phyloP scores from a whole-genome alignment of 768 basidiomycete species.

The Tylopilus plumbeoviolaceoides region DNA sequence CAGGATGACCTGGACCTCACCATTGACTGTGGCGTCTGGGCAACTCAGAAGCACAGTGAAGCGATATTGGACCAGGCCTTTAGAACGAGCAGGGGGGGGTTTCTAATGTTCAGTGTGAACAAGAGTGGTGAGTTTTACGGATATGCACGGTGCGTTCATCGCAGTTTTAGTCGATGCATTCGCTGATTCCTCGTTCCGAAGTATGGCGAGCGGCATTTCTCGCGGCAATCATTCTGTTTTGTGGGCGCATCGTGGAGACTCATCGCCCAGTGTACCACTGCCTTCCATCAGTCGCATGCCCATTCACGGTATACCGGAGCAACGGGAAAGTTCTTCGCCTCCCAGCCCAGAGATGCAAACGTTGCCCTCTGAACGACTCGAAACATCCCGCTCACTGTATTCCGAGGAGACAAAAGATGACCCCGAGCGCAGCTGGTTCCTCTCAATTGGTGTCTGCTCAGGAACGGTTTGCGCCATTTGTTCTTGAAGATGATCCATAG shows the following conservation, averaged over 20 bases:
- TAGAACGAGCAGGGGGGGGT: constrained; percentile 86
- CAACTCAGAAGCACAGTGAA: constrained; percentile 92
- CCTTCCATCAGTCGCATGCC: constrained; percentile 23
- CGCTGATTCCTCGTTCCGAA: constrained; percentile 3
- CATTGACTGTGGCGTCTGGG: constrained; percentile 78
- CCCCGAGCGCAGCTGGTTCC: neutral
- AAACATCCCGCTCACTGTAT: constrained; percentile 38
- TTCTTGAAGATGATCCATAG: constrained; percentile 36
- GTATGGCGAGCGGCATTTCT: constrained; percentile 68
- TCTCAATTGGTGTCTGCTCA: neutral
- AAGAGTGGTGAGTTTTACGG: constrained; percentile 94
- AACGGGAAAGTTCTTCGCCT: constrained; percentile 6
- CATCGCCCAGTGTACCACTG: constrained; percentile 26
- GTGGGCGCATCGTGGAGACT: constrained; percentile 50
- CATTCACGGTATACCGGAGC: constrained; percentile 11
- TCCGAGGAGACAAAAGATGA: neutral
- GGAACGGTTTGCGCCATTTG: constrained; percentile 49
- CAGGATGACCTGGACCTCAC: constrained; percentile 79
- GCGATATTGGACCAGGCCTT: constrained; percentile 87
- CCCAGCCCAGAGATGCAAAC: constrained; percentile 25
- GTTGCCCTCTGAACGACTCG: constrained; percentile 36
- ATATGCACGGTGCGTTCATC: constrained; percentile 62
- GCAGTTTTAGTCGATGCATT: constrained; percentile 12
- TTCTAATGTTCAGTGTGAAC: constrained; percentile 89
- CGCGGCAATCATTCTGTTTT: constrained; percentile 47